Base-by-base conservation (phyloP, 108 stramenopile species). In the Fragilariopsis cylindrus region DNA sequence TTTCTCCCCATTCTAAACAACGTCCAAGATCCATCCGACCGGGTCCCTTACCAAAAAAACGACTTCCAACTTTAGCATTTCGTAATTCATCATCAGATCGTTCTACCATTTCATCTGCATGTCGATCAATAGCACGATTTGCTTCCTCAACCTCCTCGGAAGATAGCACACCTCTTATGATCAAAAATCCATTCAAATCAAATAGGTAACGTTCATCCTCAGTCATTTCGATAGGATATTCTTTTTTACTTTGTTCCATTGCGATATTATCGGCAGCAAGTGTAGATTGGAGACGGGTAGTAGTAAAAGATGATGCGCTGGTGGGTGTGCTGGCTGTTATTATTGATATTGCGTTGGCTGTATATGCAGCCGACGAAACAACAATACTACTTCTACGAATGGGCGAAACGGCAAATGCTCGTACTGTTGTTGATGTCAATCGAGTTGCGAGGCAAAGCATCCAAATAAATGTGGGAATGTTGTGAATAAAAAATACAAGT, bases 161-260 rank as follows among this genome's bases (percentile, higher is more conserved):
- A 0, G 94, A 74, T n/a, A 97, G 81, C 5, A 95, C 96, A 62
- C 85, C 84, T 15, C 88, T 86, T 0, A 97, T 77, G 4, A 97
- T 82, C 54, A 97, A 62, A 76, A 82, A 97, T 15, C 96, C 96
- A 73, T 97, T 95, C 60, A 97, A 81, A 75, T 97, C 96, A 72
- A 97, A 97, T 30, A 95, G 84, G 80, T 98, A 98, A 53, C 87
- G 84, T 54, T 93, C 91, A 16, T 88, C 91, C 44, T 95, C 94
- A 2, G 88, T 75, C 90, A 94, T 94, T 82, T 88, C 84, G 42
- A 57, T 71, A 19, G 84, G 84, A 60, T 73, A 74, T 63, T 76
- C 50, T 21, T 5, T 15, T 60, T 48, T 64, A 41, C 19, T 47
- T 3, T n/a, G 6, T n/a, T n/a, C 43, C 8, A 52, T 43, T 12